Conservation (phyloP, 177 flowering plant genomes). For the Vitis hybrid region DNA sequence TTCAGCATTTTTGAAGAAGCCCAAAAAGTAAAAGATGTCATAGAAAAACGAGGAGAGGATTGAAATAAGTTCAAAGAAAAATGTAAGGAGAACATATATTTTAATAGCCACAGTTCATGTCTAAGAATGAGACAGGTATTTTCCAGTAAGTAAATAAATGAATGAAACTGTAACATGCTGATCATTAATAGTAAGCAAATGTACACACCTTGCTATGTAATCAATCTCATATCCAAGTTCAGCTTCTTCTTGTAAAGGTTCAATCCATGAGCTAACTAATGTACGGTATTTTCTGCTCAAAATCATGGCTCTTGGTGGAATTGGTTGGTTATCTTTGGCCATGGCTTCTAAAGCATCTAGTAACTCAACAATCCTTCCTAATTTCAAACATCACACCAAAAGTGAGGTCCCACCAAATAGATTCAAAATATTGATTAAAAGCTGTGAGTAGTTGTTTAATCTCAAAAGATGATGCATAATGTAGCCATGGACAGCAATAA, state of each 20-base stretch:
- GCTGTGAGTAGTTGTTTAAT: background rate
- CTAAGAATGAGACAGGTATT: background rate
- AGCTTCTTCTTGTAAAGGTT: slow-evolving; percentile 97
- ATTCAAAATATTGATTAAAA: background rate
- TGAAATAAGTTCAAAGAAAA: background rate
- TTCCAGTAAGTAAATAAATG: background rate
- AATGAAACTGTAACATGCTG: background rate
- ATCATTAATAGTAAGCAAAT: background rate
- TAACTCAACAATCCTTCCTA: slow-evolving; percentile 87
- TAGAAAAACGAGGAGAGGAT: too few species aligned
- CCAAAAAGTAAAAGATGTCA: too few species aligned
- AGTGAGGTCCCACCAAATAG: background rate
- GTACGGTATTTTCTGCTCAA: slow-evolving; percentile 91
- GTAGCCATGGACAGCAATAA: too few species aligned
- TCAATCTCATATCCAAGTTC: slow-evolving; percentile 94
- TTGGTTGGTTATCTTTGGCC: slow-evolving; percentile 82
- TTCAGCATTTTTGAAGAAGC: too few species aligned
- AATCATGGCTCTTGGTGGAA: slow-evolving; percentile 96
- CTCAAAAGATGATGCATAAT: too few species aligned
- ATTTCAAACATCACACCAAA: slow-evolving; percentile 15
- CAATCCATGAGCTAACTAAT: slow-evolving; percentile 97
- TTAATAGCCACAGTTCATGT: background rate
- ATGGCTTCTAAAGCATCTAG: slow-evolving; percentile 91
- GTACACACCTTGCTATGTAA: slow-evolving; percentile 78
- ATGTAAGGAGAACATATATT: background rate